Evolutionary conservation across 768 basidiomycete species (phyloP), one percentile per base, ranked within the genome.

Genomic region (Pisolithus marmoratus): DNA sequence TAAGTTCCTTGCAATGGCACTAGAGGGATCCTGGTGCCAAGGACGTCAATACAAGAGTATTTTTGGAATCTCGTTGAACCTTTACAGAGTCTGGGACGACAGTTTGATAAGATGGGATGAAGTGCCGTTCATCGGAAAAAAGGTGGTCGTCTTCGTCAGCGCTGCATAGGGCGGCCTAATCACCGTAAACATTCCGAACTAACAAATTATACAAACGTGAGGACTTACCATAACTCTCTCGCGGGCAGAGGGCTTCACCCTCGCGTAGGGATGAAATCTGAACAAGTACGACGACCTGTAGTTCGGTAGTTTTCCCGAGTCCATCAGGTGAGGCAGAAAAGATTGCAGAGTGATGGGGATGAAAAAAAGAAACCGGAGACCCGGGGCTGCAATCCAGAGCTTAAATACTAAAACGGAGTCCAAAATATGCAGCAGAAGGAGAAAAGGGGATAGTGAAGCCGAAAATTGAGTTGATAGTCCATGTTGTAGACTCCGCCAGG

Each of bases 261-360:
- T 53, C 14, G 56, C 46, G 38, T 57, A 54, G 9, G 56, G 56
- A 19, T 57, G 54, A 36, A 45, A 57, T 9, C 56, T 42, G 9
- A 51, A 41, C 37, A 57, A 36, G 23, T 57, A 37, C 5, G 54
- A 57, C 3, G 50, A 45, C 7, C 50, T 45, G 42, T 57, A 57
- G 37, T 38, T 51, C 8, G 53, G 56, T 9, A 57, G 44, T 2
- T 49, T 52, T 36, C 45, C 24, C 14, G 41, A 24, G 26, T 44
- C 38, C 19, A 20, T 55, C n/a, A 29, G n/a, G 26, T 34, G 14
- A 3, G 12, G 27, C 23, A 27, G 46, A 23, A 14, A 37, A 20
- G 51, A 20, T 4, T 26, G 26, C 12, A 47, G 41, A 29, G 46
- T 20, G 31, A 38, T 43, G 20, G 8, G 17, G 23, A 23, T 9